Percentiles rank a stretch among this genome's conserved stretches.
phyloP scores from a whole-genome alignment of 2,329 filamentous ascomycete species.

The Didymella lethalis region DNA sequence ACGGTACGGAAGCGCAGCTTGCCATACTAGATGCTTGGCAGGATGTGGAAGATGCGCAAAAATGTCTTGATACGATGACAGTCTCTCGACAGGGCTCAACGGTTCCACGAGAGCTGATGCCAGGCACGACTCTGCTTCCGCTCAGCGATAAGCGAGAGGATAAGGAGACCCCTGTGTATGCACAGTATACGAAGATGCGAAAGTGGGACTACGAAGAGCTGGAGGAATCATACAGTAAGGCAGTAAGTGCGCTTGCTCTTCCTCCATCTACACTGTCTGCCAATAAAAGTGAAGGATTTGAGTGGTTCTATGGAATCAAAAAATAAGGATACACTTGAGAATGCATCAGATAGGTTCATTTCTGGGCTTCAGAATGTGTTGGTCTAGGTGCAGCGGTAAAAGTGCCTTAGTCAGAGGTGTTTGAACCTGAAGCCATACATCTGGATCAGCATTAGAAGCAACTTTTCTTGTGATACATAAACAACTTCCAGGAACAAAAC shows the following conservation, averaged over 20 bases:
- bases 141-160: background rate
- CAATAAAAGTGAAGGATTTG: background rate
- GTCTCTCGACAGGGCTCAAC: background rate
- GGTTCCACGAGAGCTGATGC: background rate
- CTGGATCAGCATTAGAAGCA: too few species aligned
- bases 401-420: too few species aligned
- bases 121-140: background rate
- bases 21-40: background rate
- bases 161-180: background rate
- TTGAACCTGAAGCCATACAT: too few species aligned
- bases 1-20: background rate
- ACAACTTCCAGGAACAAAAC: too few species aligned
- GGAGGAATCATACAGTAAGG: background rate
- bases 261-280: background rate
- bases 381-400: too few species aligned
- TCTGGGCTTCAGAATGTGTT: too few species aligned
- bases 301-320: background rate
- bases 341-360: too few species aligned
- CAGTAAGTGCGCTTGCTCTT: background rate
- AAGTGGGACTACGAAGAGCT: slow-evolving; percentile 2
- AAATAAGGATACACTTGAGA: background rate
- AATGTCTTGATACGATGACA: background rate
- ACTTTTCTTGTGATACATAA: too few species aligned
- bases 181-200: background rate
- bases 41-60: background rate